Percentiles rank a stretch among this genome's conserved stretches.
phyloP scores from a whole-genome alignment of 305 asterid species.

The Fraxinus floribunda region DNA sequence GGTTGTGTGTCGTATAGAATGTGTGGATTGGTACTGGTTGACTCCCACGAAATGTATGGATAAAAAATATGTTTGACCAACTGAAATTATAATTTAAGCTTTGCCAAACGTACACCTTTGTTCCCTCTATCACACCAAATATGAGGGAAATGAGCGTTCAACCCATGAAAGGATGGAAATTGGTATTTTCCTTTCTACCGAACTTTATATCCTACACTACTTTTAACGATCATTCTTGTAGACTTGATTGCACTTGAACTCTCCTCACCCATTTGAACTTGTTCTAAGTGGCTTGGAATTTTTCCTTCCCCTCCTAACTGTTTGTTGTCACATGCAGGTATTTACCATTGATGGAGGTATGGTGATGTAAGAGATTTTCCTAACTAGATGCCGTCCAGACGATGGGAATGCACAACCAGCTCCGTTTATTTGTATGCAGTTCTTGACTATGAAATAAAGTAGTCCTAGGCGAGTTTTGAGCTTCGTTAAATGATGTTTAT shows the following conservation, averaged over 20 bases:
- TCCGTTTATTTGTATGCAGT: neutral
- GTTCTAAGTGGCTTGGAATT: neutral
- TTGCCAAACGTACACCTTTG: neutral
- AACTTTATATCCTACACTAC: neutral
- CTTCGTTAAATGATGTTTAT: neutral
- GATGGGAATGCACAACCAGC: neutral
- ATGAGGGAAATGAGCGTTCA: neutral
- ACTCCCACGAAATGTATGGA: neutral
- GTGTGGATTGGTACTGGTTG: neutral
- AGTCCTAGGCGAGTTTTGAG: neutral
- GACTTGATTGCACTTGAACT: neutral
- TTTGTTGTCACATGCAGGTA: conserved; percentile 44
- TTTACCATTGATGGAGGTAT: conserved; percentile 91
- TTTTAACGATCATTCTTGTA: neutral
- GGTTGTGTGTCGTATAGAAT: neutral
- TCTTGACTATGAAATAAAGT: neutral
- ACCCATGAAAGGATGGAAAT: neutral
- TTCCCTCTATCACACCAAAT: neutral
- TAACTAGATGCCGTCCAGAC: neutral
- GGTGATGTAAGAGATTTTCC: conserved; percentile 57
- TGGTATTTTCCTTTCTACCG: neutral
- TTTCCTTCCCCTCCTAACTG: neutral
- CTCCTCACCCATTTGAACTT: neutral
- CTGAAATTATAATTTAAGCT: neutral
- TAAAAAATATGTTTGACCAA: neutral